Conservation (phyloP, 495 filamentous ascomycete genomes). For the Penicillium crystallinum region DNA sequence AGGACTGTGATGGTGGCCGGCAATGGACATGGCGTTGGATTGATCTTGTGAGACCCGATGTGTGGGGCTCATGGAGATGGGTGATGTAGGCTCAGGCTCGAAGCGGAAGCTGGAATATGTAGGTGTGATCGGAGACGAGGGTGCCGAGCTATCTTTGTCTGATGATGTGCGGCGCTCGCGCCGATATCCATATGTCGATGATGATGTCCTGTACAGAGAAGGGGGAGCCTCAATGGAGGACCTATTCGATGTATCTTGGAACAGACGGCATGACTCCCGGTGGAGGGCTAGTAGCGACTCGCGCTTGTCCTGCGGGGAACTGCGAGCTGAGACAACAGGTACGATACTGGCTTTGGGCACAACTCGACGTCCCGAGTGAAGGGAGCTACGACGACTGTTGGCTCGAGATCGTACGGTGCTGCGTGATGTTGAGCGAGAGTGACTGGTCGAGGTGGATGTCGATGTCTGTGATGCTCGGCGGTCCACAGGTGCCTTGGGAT, state of each 20-base stretch:
- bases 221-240: conserved; percentile 1
- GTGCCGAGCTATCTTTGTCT: conserved; percentile 15
- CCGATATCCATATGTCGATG: conserved; percentile 6
- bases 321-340: conserved; percentile 18
- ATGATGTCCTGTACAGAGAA: neutral
- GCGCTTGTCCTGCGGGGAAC: conserved; percentile 22
- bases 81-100: conserved; percentile 7
- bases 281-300: conserved; percentile 41
- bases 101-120: conserved; percentile 12
- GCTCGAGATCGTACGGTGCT: conserved; percentile 29
- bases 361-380: conserved; percentile 28
- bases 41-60: conserved; percentile 15
- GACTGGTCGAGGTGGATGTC: conserved; percentile 3
- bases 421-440: conserved; percentile 30
- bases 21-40: conserved; percentile 16
- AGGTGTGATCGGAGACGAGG: conserved; percentile 20
- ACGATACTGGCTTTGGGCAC: conserved; percentile 26
- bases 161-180: conserved; percentile 12
- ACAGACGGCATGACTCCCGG: conserved; percentile 43
- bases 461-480: neutral
- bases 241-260: conserved; percentile 21
- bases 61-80: neutral
- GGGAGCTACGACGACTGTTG: conserved; percentile 28
- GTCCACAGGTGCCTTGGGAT: neutral
- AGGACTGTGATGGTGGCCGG: conserved; percentile 9